These are phyloP conservation scores for Rutstroemia sp. DNA, from an alignment of 2,329 filamentous ascomycete genomes.

Conservation along the genomic window DNA sequence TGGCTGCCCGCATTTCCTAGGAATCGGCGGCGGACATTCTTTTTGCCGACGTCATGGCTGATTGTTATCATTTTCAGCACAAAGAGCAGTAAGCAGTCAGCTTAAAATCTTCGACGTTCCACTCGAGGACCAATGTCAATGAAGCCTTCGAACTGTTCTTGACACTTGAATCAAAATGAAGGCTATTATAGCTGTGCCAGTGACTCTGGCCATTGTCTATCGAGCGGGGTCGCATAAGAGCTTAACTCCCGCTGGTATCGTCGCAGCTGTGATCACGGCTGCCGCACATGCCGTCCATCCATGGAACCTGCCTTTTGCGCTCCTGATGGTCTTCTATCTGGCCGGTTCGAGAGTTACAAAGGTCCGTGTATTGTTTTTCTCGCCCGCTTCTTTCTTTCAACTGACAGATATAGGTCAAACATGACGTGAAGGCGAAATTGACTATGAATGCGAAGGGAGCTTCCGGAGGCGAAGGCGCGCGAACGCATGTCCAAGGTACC, in stretches of 20 bases:
- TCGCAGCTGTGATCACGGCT: conserved; percentile 66
- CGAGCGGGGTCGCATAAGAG: conserved; percentile 66
- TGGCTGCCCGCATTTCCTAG: too few relatives aligned
- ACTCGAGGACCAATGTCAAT: background rate
- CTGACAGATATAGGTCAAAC: conserved; percentile 59
- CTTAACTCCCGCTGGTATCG: conserved; percentile 69
- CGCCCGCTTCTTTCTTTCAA: background rate
- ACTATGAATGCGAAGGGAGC: conserved; percentile 71
- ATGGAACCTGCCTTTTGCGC: conserved; percentile 82
- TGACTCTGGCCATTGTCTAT: conserved; percentile 53
- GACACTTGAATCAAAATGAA: conserved; percentile 39
- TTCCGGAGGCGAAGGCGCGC: conserved; percentile 70
- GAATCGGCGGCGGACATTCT: too few relatives aligned
- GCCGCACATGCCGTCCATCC: conserved; percentile 82
- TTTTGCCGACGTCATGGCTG: too few relatives aligned
- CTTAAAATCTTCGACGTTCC: background rate
- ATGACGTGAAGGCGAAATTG: conserved; percentile 73
- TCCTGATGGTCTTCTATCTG: conserved; percentile 80
- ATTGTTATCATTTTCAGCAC: too few relatives aligned
- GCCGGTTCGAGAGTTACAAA: conserved; percentile 79
- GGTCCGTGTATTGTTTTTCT: conserved; percentile 38
- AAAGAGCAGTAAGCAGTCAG: too few relatives aligned
- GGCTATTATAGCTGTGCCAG: conserved; percentile 48
- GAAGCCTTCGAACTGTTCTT: background rate
- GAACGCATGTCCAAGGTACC: conserved; percentile 72